phyloP scores from a whole-genome alignment of 1,284 basidiomycete species.

The Takashimella tepidaria region DNA sequence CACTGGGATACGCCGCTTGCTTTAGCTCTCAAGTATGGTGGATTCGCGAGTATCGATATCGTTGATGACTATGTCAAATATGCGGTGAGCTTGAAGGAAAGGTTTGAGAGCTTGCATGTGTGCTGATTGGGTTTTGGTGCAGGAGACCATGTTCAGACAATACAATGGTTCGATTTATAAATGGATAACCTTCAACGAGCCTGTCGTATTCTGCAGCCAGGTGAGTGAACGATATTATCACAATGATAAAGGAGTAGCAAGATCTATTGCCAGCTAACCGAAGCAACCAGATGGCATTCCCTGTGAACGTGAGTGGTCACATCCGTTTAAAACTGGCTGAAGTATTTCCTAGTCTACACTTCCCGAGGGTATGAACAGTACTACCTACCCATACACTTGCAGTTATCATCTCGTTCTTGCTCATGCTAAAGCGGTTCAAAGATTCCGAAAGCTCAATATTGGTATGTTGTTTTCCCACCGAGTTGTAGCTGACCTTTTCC shows the following conservation, averaged over 20 bases:
- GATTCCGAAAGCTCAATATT: conserved; percentile 18
- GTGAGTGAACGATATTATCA: too few species aligned
- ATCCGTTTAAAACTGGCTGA: too few species aligned
- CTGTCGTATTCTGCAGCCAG: conserved; percentile 17
- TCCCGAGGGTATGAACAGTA: conserved; percentile 7
- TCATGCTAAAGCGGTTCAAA: conserved; percentile 17
- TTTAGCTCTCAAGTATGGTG: neutral
- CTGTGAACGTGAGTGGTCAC: conserved; percentile 12
- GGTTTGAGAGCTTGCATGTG: too few species aligned
- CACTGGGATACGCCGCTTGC: neutral
- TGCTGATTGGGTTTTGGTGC: too few species aligned
- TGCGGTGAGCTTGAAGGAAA: conserved; percentile 13
- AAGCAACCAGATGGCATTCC: neutral
- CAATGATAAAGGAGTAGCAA: neutral
- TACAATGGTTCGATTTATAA: conserved; percentile 14
- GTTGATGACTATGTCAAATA: conserved; percentile 20
- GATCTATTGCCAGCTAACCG: neutral
- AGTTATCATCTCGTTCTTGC: conserved; percentile 16
- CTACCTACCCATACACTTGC: conserved; percentile 14
- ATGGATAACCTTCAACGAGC: conserved; percentile 23
- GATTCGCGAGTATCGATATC: conserved; percentile 13
- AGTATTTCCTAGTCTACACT: conserved; percentile 9
- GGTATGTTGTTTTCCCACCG: conserved; percentile 4
- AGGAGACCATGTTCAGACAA: conserved; percentile 14
- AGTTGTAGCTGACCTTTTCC: neutral